Evolutionary conservation across 2,329 filamentous ascomycete species (phyloP).

Genomic region (Macrophomina pseudophaseolina): DNA sequence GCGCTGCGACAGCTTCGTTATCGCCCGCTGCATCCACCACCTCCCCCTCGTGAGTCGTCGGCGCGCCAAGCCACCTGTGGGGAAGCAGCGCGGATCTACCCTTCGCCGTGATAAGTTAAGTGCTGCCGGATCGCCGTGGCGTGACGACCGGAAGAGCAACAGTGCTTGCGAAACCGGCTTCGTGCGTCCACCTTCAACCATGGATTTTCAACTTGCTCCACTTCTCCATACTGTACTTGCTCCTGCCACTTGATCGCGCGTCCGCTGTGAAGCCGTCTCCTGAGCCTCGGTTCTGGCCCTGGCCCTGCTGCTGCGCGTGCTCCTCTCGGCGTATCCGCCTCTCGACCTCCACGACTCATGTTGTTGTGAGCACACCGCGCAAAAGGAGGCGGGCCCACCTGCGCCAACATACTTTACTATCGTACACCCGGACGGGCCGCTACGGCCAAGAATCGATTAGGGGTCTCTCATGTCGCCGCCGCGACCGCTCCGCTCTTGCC

Average conservation of each 20-base stretch:
- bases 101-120: conserved; percentile 20
- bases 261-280: background rate
- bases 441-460: background rate
- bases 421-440: background rate
- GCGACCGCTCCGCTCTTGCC: background rate
- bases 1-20: background rate
- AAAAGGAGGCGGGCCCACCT: conserved; percentile 3
- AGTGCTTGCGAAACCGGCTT: conserved; percentile 19
- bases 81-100: conserved; percentile 21
- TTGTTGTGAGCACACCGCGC: background rate
- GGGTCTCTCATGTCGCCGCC: background rate
- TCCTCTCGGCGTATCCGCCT: background rate
- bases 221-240: conserved; percentile 14
- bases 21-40: background rate
- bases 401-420: background rate
- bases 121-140: conserved; percentile 9
- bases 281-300: background rate
- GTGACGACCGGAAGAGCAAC: conserved; percentile 17
- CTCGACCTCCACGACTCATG: background rate
- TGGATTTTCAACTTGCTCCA: background rate
- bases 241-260: conserved; percentile 3
- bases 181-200: background rate
- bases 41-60: background rate
- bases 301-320: conserved; percentile 3
- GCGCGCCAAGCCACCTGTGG: conserved; percentile 4